Base-by-base conservation (phyloP, 2,329 filamentous ascomycete genomes). In the Chaetothyriales sp. region DNA sequence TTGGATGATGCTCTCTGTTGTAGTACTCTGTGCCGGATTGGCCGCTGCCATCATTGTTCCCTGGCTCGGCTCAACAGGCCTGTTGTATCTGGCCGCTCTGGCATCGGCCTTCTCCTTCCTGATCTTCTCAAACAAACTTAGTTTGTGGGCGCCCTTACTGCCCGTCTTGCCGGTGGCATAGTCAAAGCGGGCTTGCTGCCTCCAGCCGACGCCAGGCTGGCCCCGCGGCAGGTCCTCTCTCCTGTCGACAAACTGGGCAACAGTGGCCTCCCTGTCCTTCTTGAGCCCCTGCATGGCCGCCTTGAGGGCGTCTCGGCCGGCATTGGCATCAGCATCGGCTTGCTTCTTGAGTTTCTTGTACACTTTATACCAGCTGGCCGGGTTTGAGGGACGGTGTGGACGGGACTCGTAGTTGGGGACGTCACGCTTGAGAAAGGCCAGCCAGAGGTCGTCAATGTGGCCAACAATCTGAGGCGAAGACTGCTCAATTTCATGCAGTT, bases 391-490 rank as follows among this genome's bases (percentile, higher is more conserved):
- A 20, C 79, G 72, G 59, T 82, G 78, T 22, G 79, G 77, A 63
- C 84, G 80, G 46, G 71, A 70, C 44, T 81, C 73, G 66, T 81
- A 83, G 51, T 78, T 70, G 1, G 81, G 81, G 56, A 95, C 86
- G 61, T 95, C 82, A 47, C 81, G 79, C 49, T 79, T 77, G 66
- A 97, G 92, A 62, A 95, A 78, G 25, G 78, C 77, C 44, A 80
- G 69, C 90, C 90, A 95, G 55, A 90, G 72, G 60, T 89, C 84
- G 18, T 72, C 76, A 43, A 82, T 82, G 51, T 85, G 74, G 40
- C 80, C 80, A 55, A 78, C 73, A 49, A 95, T 76, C 57, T 94
- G 86, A 0, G 88, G 86, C 4, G 83, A 89, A 63, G 82, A 81
- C 48, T 76, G 56, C 69, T 95, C 89, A 53, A 95, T 76, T 52